A percentile compares a stretch with the other conserved stretches of the same genome.
Evolutionary conservation across 495 filamentous ascomycete species (phyloP).

Genomic region (Xylaria grammica): DNA sequence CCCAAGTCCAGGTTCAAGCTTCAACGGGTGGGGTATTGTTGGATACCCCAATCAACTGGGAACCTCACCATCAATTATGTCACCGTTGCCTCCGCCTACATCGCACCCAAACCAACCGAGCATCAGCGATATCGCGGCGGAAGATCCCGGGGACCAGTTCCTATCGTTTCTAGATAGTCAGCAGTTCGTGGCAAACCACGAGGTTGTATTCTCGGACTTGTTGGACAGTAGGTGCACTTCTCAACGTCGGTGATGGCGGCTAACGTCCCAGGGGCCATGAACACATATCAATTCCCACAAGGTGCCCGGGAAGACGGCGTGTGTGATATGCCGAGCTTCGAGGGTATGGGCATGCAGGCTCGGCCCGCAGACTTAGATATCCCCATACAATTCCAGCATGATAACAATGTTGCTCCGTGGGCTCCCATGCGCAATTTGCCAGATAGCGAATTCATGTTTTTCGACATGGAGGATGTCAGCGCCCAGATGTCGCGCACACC

Average conservation of each 20-base stretch:
- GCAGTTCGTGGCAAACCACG: slow-evolving; percentile 28
- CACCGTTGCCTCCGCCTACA: slow-evolving; percentile 30
- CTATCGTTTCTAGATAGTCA: slow-evolving; percentile 33
- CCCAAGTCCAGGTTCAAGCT: slow-evolving; percentile 48
- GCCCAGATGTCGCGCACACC: slow-evolving; percentile 36
- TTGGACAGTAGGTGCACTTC: slow-evolving; percentile 29
- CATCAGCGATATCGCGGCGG: not conserved
- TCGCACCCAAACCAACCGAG: slow-evolving; percentile 33
- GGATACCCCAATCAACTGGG: slow-evolving; percentile 37
- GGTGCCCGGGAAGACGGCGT: slow-evolving; percentile 28
- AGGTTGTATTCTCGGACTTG: slow-evolving; percentile 29
- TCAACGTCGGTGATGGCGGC: not conserved
- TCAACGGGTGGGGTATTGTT: slow-evolving; percentile 49
- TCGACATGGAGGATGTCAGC: slow-evolving; percentile 44
- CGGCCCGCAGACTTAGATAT: slow-evolving; percentile 38
- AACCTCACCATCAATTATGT: slow-evolving; percentile 33
- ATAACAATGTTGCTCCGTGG: slow-evolving; percentile 45
- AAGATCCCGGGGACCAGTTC: slow-evolving; percentile 26
- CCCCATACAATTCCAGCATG: slow-evolving; percentile 37
- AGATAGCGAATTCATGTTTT: slow-evolving; percentile 36
- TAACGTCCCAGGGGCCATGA: slow-evolving; percentile 14
- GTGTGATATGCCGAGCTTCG: slow-evolving; percentile 27
- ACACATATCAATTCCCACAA: slow-evolving; percentile 30
- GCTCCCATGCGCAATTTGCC: slow-evolving; percentile 41
- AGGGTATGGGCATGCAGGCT: slow-evolving; percentile 24